phyloP scores from a whole-genome alignment of 805 yeast species.

The Hanseniaspora opuntiae region DNA sequence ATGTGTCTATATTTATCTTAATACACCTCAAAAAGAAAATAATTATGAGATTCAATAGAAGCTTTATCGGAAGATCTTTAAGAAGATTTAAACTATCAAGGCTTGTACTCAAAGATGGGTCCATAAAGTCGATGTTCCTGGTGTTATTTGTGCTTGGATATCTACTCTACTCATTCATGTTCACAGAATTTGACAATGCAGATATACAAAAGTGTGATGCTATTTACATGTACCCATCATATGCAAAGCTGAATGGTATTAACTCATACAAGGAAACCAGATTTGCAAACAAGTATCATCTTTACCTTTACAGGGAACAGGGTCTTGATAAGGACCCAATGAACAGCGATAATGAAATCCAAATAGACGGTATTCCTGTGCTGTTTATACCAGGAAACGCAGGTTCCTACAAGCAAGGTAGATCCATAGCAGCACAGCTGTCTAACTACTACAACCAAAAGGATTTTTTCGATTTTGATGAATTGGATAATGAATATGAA shows the following conservation, averaged over 20 bases:
- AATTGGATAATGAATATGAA: slow-evolving; percentile 18
- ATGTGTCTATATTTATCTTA: neutral
- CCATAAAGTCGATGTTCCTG: neutral
- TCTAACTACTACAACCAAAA: slow-evolving; percentile 39
- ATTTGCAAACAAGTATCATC: slow-evolving; percentile 69
- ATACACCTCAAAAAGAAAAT: neutral
- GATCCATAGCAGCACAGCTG: slow-evolving; percentile 81
- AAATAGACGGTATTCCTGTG: slow-evolving; percentile 66
- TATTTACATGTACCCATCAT: slow-evolving; percentile 73
- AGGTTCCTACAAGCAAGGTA: slow-evolving; percentile 77
- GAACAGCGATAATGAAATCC: slow-evolving; percentile 22
- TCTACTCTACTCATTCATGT: slow-evolving; percentile 12
- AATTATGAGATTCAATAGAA: neutral
- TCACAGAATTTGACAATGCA: slow-evolving; percentile 28
- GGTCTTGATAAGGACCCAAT: slow-evolving; percentile 47
- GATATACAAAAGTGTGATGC: slow-evolving; percentile 46
- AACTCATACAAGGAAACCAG: slow-evolving; percentile 49
- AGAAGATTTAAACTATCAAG: neutral
- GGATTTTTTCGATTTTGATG: slow-evolving; percentile 9
- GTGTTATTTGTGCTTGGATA: slow-evolving; percentile 17
- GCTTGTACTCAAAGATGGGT: neutral
- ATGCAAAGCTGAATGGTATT: slow-evolving; percentile 60
- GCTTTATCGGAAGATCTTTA: neutral
- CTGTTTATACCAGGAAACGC: slow-evolving; percentile 96
- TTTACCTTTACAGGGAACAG: slow-evolving; percentile 77